These are phyloP conservation scores for Podospora anserina DNA, from an alignment of 495 filamentous ascomycete genomes.

Conservation along the genomic window DNA sequence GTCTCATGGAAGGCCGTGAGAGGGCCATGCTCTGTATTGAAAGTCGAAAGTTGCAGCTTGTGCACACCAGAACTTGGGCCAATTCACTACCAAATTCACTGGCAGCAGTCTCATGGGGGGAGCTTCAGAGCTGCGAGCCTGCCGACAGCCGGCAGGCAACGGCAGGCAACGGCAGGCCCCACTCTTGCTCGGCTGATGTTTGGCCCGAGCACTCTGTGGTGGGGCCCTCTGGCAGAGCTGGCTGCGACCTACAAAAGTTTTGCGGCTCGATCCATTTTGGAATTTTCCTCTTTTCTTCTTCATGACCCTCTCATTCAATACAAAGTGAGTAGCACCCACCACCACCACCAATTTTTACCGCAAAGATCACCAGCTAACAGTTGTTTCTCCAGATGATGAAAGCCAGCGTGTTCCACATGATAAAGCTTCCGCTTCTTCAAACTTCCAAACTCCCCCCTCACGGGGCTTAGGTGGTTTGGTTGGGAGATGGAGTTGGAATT, in stretches of 20 bases:
- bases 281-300: slow-evolving; percentile 51
- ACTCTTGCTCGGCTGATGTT: slow-evolving; percentile 19
- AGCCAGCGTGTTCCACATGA: slow-evolving; percentile 12
- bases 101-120: not conserved
- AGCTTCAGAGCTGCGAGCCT: slow-evolving; percentile 8
- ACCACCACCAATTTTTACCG: not conserved
- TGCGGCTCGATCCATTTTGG: slow-evolving; percentile 17
- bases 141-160: not conserved
- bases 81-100: not conserved
- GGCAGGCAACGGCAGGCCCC: not conserved
- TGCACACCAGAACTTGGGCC: not conserved
- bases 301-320: slow-evolving; percentile 93
- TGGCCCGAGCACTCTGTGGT: slow-evolving; percentile 17
- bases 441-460: slow-evolving; percentile 73
- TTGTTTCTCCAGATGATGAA: slow-evolving; percentile 64
- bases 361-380: not conserved
- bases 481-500: slow-evolving; percentile 62
- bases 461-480: slow-evolving; percentile 85
- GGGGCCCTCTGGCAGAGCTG: not conserved
- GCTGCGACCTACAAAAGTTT: slow-evolving; percentile 22
- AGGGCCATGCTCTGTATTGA: slow-evolving; percentile 23
- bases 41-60: not conserved
- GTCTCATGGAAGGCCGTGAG: slow-evolving; percentile 24
- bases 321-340: slow-evolving; percentile 60
- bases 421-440: slow-evolving; percentile 58